Percentiles rank a stretch among this genome's conserved stretches.
These are phyloP conservation scores for Paramecium caudatum DNA, from an alignment of 73 alveolate species.

Conservation along the genomic window DNA sequence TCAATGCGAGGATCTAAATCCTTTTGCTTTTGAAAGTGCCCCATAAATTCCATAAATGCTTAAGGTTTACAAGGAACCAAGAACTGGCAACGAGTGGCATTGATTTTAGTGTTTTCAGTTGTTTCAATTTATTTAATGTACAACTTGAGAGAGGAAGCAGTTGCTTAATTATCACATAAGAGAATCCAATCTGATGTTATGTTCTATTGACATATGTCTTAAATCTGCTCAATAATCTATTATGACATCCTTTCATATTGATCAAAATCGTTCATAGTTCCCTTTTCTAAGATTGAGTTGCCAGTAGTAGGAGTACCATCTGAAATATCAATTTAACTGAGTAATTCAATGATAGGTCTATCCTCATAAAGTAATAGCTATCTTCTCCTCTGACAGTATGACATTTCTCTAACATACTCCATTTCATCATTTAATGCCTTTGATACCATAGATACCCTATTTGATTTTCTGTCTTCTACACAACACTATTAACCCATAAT, in stretches of 20 bases:
- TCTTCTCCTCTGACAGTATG: constrained; percentile 8
- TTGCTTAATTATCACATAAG: not conserved
- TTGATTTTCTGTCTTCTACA: not conserved
- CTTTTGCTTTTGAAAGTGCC: not conserved
- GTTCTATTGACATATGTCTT: not conserved
- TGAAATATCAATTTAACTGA: constrained; percentile 1
- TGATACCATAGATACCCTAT: not conserved
- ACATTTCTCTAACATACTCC: not conserved
- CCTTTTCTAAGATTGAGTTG: not conserved
- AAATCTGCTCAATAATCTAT: not conserved
- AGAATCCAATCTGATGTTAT: constrained; percentile 5
- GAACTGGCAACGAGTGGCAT: constrained; percentile 39
- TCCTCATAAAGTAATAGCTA: constrained; percentile 3
- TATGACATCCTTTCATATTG: not conserved
- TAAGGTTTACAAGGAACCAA: constrained; percentile 48
- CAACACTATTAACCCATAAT: constrained; percentile 25
- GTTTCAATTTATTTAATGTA: constrained; percentile 21
- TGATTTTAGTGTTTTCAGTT: not conserved
- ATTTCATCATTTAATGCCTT: not conserved
- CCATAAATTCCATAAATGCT: constrained; percentile 39
- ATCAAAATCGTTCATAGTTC: constrained; percentile 19
- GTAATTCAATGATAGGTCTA: not conserved
- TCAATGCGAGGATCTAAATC: constrained; percentile 48
- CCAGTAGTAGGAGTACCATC: constrained; percentile 34
- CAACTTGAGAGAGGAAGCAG: not conserved